Evolutionary conservation across 306 rosid genomes (phyloP), one percentile per base, ranked within the genome.

Genomic region (Myrica gale): DNA sequence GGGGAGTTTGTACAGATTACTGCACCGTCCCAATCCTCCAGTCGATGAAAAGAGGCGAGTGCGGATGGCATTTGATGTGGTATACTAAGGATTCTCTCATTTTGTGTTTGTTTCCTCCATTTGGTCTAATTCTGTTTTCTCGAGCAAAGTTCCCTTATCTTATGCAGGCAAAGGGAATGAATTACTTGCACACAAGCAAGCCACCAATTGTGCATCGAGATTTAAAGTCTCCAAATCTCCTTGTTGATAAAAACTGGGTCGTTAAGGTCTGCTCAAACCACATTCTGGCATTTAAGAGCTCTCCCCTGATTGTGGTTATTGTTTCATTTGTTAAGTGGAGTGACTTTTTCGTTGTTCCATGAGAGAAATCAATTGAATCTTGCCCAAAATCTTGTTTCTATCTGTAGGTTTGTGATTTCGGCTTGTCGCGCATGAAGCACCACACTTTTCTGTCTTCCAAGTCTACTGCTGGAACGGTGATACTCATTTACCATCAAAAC

Each of bases 401-500:
- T 69, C 55, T 61, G 75, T 86, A 96, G 99, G 99, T 96, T 53
- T 88, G 91, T 87, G 99, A 96, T 88, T 96, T 96, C 81, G 99
- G 99, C 73, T 89, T 96, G 89, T 96, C 99, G 11, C 93, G 99
- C 62, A 82, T 84, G 45, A 96, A 96, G 92, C 93, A 92, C 87
- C 90, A 92, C 80, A 96, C 99, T 7, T 96, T 77, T 86, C 89
- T 96, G 57, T 96, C 99, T 62, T 96, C 99, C 1, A 92, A 96
- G 80, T 96, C 99, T 32, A 92, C 98, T 76, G 99, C 99, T 78
- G 99, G 99, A 90, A 96, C 99, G 91, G 99, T 96, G 92, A 82
- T 80, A 55, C 63, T 76, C 74, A 71, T 67, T 74, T 8, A 60
- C 78, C 23, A 16, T 68, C 58, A 60, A 58, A 46, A 73, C 52